These are phyloP conservation scores for Aureobasidium sp. DNA, from an alignment of 2,329 filamentous ascomycete genomes.

Conservation along the genomic window DNA sequence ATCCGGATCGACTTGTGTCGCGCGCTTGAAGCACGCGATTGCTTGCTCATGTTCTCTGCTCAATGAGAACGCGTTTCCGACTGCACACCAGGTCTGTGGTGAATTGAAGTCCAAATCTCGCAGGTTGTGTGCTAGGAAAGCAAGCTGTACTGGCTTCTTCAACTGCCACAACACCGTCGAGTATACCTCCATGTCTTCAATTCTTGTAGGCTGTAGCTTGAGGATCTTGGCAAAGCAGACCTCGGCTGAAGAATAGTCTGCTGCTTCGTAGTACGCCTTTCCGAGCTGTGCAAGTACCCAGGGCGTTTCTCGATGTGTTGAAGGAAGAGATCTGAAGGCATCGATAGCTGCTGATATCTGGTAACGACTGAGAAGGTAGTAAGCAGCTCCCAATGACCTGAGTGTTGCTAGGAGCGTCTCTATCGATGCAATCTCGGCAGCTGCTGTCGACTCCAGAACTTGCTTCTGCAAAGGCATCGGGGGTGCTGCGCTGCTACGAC, in stretches of 20 bases:
- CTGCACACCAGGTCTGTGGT: conserved; percentile 89
- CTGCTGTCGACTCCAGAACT: conserved; percentile 14
- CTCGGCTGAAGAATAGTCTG: conserved; percentile 77
- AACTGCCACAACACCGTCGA: conserved; percentile 99
- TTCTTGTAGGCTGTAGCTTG: conserved; percentile 68
- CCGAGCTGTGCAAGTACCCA: conserved; percentile 91
- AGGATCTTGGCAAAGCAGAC: conserved; percentile 76
- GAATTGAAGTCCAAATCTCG: conserved; percentile 81
- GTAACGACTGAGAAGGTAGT: conserved; percentile 71
- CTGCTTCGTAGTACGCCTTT: conserved; percentile 84
- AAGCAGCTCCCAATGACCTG: conserved; percentile 73
- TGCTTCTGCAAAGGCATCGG: conserved; percentile 25
- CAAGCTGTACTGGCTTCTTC: conserved; percentile 84
- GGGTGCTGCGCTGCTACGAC: conserved; percentile 44
- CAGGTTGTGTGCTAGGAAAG: conserved; percentile 84
- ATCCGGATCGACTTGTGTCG: conserved; percentile 79
- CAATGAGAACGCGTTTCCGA: conserved; percentile 92
- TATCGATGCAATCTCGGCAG: conserved; percentile 60
- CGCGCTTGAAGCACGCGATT: conserved; percentile 86
- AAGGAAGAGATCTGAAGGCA: conserved; percentile 63
- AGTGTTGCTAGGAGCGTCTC: conserved; percentile 72
- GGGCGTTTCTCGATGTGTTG: conserved; percentile 76
- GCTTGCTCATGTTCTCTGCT: conserved; percentile 92
- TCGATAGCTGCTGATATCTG: conserved; percentile 71
- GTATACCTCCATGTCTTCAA: conserved; percentile 96